Evolutionary conservation across 176 grass and related monocot species (phyloP).

Genomic region (Hordeum vulgare): DNA sequence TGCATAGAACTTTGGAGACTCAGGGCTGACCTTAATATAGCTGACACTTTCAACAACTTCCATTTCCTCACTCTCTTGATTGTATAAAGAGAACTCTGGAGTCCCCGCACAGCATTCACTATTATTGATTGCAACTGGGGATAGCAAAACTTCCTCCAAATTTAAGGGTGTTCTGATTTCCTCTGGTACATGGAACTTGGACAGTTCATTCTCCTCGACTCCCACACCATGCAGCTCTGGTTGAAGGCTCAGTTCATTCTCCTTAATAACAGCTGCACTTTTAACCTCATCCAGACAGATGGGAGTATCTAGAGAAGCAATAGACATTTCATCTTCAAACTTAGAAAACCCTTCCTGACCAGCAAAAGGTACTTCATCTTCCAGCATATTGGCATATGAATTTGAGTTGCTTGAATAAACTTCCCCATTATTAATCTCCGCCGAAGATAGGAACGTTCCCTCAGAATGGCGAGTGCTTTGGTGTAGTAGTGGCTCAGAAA

Average conservation of each 20-base stretch:
- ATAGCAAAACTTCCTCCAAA: background rate
- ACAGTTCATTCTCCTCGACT: background rate
- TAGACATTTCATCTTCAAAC: conserved; percentile 3
- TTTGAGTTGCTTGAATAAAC: background rate
- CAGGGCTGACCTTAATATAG: background rate
- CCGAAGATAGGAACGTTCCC: conserved; percentile 1
- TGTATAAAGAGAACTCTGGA: background rate
- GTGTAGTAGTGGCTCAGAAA: background rate
- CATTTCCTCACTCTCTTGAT: background rate
- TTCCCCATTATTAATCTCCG: background rate
- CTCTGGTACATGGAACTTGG: background rate
- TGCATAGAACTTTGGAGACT: background rate
- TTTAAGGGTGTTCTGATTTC: background rate
- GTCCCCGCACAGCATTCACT: background rate
- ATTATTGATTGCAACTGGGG: background rate
- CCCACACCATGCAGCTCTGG: background rate
- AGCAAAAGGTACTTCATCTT: background rate
- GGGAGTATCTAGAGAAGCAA: background rate
- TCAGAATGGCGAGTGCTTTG: background rate
- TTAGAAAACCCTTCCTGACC: background rate
- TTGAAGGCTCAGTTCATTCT: background rate
- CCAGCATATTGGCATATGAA: background rate
- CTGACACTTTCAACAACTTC: conserved; percentile 6
- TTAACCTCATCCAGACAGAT: conserved; percentile 18
- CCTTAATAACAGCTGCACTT: background rate